Evolutionary conservation across 805 yeast species (phyloP).

Genomic region (Suhomyces canberraensis): DNA sequence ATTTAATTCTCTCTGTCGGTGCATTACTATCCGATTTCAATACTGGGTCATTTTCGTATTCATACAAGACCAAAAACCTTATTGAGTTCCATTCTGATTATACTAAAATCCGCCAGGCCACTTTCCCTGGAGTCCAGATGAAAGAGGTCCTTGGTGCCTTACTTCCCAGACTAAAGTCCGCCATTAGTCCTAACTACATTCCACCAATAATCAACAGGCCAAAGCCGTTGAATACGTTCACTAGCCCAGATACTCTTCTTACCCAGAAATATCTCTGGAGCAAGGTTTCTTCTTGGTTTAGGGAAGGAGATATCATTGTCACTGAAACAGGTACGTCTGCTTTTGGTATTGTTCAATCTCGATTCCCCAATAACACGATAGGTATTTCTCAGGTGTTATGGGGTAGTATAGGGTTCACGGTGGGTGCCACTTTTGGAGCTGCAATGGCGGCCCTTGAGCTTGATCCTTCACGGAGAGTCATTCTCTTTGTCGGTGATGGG

Average conservation of each 20-base stretch:
- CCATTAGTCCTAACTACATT: conserved; percentile 14
- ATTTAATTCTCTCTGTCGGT: conserved; percentile 27
- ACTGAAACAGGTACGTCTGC: conserved; percentile 38
- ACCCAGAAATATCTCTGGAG: conserved; percentile 34
- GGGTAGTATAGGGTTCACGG: conserved; percentile 37
- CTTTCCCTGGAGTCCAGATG: conserved; percentile 30
- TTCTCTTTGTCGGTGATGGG: conserved; percentile 21
- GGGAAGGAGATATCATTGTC: conserved; percentile 30
- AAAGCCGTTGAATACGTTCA: conserved; percentile 13
- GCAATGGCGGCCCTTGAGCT: conserved; percentile 32
- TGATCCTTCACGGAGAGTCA: conserved; percentile 23
- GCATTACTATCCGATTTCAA: conserved; percentile 30
- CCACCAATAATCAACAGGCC: conserved; percentile 18
- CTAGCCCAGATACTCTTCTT: conserved; percentile 10
- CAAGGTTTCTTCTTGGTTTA: conserved; percentile 23
- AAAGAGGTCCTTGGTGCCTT: conserved; percentile 24
- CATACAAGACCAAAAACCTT: conserved; percentile 28
- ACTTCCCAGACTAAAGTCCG: conserved; percentile 12
- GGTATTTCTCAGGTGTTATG: conserved; percentile 36
- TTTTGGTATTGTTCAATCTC: conserved; percentile 32
- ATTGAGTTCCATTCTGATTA: conserved; percentile 34
- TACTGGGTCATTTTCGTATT: conserved; percentile 32
- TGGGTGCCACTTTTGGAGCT: conserved; percentile 35
- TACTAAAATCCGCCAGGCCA: conserved; percentile 29
- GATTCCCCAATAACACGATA: conserved; percentile 26